Evolutionary conservation across 1,284 basidiomycete species (phyloP).

Genomic region (Sphagnurus paluster): DNA sequence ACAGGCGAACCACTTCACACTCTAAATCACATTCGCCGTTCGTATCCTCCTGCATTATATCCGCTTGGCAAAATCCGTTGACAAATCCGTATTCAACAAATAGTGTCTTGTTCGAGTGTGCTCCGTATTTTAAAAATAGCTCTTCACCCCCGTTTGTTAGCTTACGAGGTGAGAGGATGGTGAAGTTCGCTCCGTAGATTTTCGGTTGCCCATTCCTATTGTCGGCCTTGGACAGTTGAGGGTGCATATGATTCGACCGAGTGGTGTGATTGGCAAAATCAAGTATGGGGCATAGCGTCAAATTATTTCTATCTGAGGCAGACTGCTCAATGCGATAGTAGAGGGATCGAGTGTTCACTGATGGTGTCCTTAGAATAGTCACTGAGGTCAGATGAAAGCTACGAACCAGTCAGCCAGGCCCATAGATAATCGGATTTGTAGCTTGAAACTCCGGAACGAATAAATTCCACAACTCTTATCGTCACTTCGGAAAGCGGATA

Average conservation of each 20-base stretch:
- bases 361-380: background rate
- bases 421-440: slow-evolving; percentile 59
- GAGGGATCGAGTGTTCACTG: slow-evolving; percentile 88
- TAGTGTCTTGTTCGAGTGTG: slow-evolving; percentile 69
- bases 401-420: slow-evolving; percentile 84
- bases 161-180: slow-evolving; percentile 51
- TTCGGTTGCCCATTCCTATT: slow-evolving; percentile 35
- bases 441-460: slow-evolving; percentile 6
- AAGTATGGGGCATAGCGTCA: slow-evolving; percentile 82
- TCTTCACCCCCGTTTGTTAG: slow-evolving; percentile 55
- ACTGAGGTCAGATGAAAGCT: background rate
- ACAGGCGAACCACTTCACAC: slow-evolving; percentile 51
- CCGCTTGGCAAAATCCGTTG: slow-evolving; percentile 31
- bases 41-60: slow-evolving; percentile 27
- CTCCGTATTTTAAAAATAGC: slow-evolving; percentile 74
- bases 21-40: slow-evolving; percentile 65
- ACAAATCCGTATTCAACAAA: slow-evolving; percentile 89
- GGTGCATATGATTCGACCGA: slow-evolving; percentile 40
- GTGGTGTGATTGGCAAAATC: slow-evolving; percentile 83
- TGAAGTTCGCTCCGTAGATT: slow-evolving; percentile 46
- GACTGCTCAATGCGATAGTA: slow-evolving; percentile 66
- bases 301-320: slow-evolving; percentile 63
- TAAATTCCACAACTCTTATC: background rate
- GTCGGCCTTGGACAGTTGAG: slow-evolving; percentile 37
- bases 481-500: slow-evolving; percentile 1